Evolutionary conservation across 805 yeast genomes (phyloP), one percentile per base, ranked within the genome.

Genomic region (Candida railenensis): DNA sequence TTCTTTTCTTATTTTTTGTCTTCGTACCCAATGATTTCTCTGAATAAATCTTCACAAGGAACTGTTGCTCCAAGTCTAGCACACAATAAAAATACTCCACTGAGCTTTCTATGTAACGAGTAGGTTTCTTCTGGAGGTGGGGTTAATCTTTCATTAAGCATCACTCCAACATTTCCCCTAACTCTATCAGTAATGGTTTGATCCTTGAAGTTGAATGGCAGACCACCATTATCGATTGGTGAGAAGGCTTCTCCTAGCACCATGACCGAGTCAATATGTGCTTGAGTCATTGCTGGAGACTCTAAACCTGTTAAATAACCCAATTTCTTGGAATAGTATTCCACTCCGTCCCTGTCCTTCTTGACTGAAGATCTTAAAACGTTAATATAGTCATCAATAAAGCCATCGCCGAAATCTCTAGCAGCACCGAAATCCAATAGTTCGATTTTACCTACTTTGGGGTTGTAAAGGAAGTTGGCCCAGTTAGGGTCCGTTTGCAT

Each of bases 401-500:
- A 94, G 15, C 78, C 79, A 34, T 75, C 78, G 19, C 81, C 73
- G 63, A 82, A 94, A 28, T 81, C 87, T 52, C 98, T 77, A 4
- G 97, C 85, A 1, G 99, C 98, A 41, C 99, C 99, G 67, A 94
- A 94, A 68, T 94, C 99, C 44, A 94, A 71, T 46, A 94, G 73
- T 65, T 92, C 97, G 47, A 94, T 81, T 63, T 85, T 82, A 21
- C 78, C 67, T 1, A 90, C 82, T n/a, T 70, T 55, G 30, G 73
- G 73, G 59, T 94, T 90, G 70, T 87, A 90, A 49, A 94, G 68
- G 69, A 94, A 94, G 65, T 94, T 94, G 39, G 99, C 97, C 99
- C 99, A 94, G 65, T 94, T 94, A 43, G 99, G 99, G 69, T 94
- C 99, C 1, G 98, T 92, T 69, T 94, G 99, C 99, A 94, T 94